Evolutionary conservation across 2,329 filamentous ascomycete species (phyloP), one percentile per base, ranked within the genome.

Genomic region (Penicillium sp.): DNA sequence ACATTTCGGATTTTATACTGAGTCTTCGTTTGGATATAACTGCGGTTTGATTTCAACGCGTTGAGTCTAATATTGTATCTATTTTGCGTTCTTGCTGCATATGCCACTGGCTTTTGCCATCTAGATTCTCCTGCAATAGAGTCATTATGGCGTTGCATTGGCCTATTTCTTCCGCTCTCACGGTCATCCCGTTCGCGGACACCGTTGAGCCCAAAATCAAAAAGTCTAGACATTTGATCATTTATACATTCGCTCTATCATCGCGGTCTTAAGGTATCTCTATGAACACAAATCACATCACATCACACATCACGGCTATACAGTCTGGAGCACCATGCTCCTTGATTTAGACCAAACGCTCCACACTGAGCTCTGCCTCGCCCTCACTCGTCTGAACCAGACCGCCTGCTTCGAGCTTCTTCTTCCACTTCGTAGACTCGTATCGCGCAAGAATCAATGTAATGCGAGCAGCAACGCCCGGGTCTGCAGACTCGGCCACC

Each of bases 401-500:
- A 2, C 67, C 69, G 3, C 73, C 75, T 1, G 64, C 65, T 56
- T 80, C 72, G 36, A 81, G 63, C 62, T 74, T 77, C 67, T 77
- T 77, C 63, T 74, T 79, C 79, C 79, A 81, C 62, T 79, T 79
- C 11, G 59, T 67, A 4, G 76, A 76, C 60, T 80, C 78, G 51
- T 76, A 74, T 47, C 78, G 67, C 2, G 79, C 78, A 34, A 80
- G 63, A 13, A 81, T 78, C 32, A 81, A 67, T 0, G 79, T 81
- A 54, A 81, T 62, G 36, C 75, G 63, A 21, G 76, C 69, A 21
- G 76, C 61, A 24, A 70, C 67, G 36, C 62, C 50, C 4, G 67
- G 59, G 24, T 71, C 70, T 3, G 69, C 66, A 2, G 62, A 64
- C 48, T 71, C 64, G 1, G 67, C 65, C 24, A 70, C 67, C 16